Evolutionary conservation across 1,284 basidiomycete genomes (phyloP).

Genomic region (Microbotryomycetes sp.): DNA sequence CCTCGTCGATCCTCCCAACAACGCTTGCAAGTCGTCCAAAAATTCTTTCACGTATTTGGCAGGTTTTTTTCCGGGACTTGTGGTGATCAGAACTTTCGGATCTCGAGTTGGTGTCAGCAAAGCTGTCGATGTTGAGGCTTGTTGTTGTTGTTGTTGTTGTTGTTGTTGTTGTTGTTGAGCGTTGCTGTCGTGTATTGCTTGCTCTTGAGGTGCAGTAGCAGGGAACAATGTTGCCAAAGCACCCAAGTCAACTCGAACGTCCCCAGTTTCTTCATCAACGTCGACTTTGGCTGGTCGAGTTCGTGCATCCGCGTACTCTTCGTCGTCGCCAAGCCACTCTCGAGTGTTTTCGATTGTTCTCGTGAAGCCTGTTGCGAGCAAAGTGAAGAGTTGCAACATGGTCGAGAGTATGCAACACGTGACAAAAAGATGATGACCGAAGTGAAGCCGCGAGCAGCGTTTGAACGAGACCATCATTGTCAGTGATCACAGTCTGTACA

Average conservation of each 20-base stretch:
- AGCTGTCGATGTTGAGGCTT: conserved; percentile 35
- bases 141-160: neutral
- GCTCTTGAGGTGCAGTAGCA: conserved; percentile 13
- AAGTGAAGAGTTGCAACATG: neutral
- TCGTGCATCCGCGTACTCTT: conserved; percentile 52
- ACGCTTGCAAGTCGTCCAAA: conserved; percentile 79
- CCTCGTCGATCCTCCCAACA: conserved; percentile 67
- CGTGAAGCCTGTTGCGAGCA: conserved; percentile 41
- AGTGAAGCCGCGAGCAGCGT: conserved; percentile 2
- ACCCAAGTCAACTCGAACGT: conserved; percentile 36
- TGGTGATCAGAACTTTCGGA: conserved; percentile 84
- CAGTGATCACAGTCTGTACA: neutral
- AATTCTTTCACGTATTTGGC: conserved; percentile 65
- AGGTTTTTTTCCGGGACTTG: conserved; percentile 77
- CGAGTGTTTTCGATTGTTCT: conserved; percentile 89
- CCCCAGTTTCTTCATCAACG: conserved; percentile 37
- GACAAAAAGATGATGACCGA: conserved; percentile 2
- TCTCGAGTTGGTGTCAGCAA: conserved; percentile 57
- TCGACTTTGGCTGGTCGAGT: conserved; percentile 35
- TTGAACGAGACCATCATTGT: neutral
- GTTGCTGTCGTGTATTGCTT: neutral
- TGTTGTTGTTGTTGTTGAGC: conserved; percentile 35
- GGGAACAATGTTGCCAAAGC: conserved; percentile 37
- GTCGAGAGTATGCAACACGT: conserved; percentile 54
- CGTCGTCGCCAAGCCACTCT: conserved; percentile 74